phyloP scores from a whole-genome alignment of 768 basidiomycete genomes.

The Leccinum barrowsii region DNA sequence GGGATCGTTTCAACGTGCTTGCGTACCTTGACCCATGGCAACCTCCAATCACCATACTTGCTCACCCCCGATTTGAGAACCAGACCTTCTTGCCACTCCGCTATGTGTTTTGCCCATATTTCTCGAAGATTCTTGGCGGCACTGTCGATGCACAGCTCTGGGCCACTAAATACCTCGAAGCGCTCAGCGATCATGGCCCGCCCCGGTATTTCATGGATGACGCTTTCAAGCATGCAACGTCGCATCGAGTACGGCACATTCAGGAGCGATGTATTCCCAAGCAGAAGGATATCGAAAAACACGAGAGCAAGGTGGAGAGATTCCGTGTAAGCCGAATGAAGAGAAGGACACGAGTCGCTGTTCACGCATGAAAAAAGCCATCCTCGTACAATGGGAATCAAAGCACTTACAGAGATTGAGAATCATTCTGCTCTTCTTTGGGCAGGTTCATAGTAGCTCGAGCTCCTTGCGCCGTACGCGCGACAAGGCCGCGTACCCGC shows the following conservation, averaged over 20 bases:
- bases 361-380: neutral
- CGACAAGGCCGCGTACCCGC: constrained; percentile 61
- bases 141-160: constrained; percentile 5
- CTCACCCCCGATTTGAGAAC: constrained; percentile 76
- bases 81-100: constrained; percentile 60
- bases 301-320: constrained; percentile 70
- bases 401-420: constrained; percentile 18
- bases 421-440: constrained; percentile 18
- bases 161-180: constrained; percentile 35
- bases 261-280: constrained; percentile 60
- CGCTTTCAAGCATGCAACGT: constrained; percentile 55
- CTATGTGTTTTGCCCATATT: constrained; percentile 51
- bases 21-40: constrained; percentile 77
- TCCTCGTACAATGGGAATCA: constrained; percentile 1
- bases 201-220: constrained; percentile 53
- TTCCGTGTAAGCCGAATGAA: constrained; percentile 36
- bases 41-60: constrained; percentile 56
- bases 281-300: constrained; percentile 81
- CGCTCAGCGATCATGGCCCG: constrained; percentile 63
- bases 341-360: constrained; percentile 40
- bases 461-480: constrained; percentile 53
- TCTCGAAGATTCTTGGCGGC: constrained; percentile 32
- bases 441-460: constrained; percentile 32
- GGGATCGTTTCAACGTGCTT: constrained; percentile 10
- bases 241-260: constrained; percentile 55